These are phyloP conservation scores for Austroboletus festivus DNA, from an alignment of 768 basidiomycete species.

Conservation along the genomic window DNA sequence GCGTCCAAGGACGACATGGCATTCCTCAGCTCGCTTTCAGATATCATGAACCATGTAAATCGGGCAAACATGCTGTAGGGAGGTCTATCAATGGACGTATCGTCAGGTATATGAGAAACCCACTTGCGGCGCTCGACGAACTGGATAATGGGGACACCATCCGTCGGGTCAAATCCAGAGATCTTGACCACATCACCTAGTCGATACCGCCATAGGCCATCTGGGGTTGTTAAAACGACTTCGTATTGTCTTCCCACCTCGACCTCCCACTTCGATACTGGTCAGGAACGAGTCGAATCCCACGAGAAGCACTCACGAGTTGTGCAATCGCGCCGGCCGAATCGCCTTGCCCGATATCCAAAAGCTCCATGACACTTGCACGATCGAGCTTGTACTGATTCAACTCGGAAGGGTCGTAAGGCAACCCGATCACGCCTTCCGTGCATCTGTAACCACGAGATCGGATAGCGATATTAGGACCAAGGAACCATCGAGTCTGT, in stretches of 20 bases:
- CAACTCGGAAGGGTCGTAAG: not conserved
- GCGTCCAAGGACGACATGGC: not conserved
- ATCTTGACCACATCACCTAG: not conserved
- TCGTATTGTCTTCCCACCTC: not conserved
- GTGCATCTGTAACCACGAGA: not conserved
- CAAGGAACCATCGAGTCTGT: not conserved
- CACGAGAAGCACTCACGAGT: not conserved
- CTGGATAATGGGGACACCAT: not conserved
- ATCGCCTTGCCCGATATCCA: not conserved
- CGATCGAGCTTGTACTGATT: not conserved
- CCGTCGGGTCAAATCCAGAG: not conserved
- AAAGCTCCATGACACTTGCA: not conserved
- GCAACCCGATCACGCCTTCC: not conserved
- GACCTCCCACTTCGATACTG: not conserved
- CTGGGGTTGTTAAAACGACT: not conserved
- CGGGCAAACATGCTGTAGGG: not conserved
- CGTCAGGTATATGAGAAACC: not conserved
- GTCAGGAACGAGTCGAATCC: not conserved
- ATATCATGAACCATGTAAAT: not conserved
- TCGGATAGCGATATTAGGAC: not conserved
- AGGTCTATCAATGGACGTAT: not conserved
- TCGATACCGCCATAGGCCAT: not conserved
- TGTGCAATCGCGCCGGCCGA: not conserved
- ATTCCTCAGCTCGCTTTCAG: not conserved
- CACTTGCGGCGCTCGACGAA: not conserved